Evolutionary conservation across 2,329 filamentous ascomycete genomes (phyloP).

Genomic region (Rhinocladiella mackenziei): DNA sequence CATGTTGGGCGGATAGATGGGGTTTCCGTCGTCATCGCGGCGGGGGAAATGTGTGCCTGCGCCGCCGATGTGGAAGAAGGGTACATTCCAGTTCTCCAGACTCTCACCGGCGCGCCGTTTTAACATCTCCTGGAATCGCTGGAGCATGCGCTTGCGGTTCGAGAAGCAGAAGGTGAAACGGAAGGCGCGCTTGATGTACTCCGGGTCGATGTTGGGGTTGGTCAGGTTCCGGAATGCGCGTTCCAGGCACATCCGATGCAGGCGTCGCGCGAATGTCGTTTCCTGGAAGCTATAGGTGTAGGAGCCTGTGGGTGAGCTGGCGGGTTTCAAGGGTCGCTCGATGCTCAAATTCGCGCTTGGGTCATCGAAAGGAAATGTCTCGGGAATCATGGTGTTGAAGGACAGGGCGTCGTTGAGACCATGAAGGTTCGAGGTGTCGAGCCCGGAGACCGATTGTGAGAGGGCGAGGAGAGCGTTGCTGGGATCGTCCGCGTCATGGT

Average conservation of each 20-base stretch:
- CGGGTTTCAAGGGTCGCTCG: slow-evolving; percentile 26
- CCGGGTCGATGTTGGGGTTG: slow-evolving; percentile 43
- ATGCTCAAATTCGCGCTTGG: slow-evolving; percentile 28
- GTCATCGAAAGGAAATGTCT: slow-evolving; percentile 10
- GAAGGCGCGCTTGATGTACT: slow-evolving; percentile 57
- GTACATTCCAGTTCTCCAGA: slow-evolving; percentile 56
- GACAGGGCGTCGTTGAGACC: slow-evolving; percentile 19
- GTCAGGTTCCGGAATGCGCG: slow-evolving; percentile 47
- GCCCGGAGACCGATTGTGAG: slow-evolving; percentile 8
- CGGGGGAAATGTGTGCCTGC: slow-evolving; percentile 61
- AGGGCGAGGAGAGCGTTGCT: slow-evolving; percentile 6
- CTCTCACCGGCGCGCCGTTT: slow-evolving; percentile 42
- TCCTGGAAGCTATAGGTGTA: slow-evolving; percentile 61
- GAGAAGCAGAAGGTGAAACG: slow-evolving; percentile 64
- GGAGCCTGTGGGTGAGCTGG: slow-evolving; percentile 34
- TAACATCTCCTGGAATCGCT: slow-evolving; percentile 39
- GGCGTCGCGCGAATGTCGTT: slow-evolving; percentile 63
- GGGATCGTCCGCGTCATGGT: background rate
- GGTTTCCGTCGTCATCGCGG: slow-evolving; percentile 38
- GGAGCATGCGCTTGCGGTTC: slow-evolving; percentile 38
- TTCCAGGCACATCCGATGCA: slow-evolving; percentile 65
- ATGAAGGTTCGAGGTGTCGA: slow-evolving; percentile 16
- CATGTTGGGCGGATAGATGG: slow-evolving; percentile 34
- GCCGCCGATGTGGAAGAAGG: slow-evolving; percentile 64
- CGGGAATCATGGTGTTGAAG: slow-evolving; percentile 20